These are phyloP conservation scores for Pyrenula aspistea DNA, from an alignment of 495 filamentous ascomycete species.

Conservation along the genomic window DNA sequence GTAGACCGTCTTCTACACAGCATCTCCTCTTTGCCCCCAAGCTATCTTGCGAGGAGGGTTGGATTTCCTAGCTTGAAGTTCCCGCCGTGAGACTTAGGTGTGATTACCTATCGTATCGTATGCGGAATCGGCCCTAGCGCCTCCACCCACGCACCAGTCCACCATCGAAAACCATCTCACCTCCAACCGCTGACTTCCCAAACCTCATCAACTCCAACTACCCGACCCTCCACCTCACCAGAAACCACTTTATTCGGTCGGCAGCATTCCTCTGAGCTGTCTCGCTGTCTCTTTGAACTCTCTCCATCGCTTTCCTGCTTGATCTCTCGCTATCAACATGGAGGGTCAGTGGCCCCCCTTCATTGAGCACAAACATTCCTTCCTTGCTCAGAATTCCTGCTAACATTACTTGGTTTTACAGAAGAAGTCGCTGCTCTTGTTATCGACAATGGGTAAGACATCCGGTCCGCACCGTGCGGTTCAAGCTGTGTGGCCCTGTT, in stretches of 20 bases:
- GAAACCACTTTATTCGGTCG: background rate
- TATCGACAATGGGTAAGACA: slow-evolving; percentile 99
- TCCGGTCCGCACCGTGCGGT: background rate
- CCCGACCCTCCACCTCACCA: background rate
- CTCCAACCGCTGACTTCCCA: background rate
- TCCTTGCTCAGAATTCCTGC: slow-evolving; percentile 13
- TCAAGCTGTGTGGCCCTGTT: background rate
- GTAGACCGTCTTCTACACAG: too few species aligned
- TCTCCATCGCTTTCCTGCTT: slow-evolving; percentile 22
- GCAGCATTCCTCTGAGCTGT: background rate
- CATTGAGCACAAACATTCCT: background rate
- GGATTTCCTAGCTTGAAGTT: too few species aligned
- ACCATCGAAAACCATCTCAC: background rate
- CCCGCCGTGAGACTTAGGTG: background rate
- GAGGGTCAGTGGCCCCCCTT: slow-evolving; percentile 48
- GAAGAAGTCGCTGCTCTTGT: slow-evolving; percentile 99
- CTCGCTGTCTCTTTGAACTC: slow-evolving; percentile 7
- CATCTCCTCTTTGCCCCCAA: too few species aligned
- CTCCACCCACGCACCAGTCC: background rate
- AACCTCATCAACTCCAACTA: background rate
- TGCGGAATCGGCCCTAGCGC: background rate
- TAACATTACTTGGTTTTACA: slow-evolving; percentile 46
- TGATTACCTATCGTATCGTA: too few species aligned
- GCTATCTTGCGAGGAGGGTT: too few species aligned
- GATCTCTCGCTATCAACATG: slow-evolving; percentile 42